These are phyloP conservation scores for Iris macrosiphon DNA, from an alignment of 106 monocot species.

Conservation along the genomic window DNA sequence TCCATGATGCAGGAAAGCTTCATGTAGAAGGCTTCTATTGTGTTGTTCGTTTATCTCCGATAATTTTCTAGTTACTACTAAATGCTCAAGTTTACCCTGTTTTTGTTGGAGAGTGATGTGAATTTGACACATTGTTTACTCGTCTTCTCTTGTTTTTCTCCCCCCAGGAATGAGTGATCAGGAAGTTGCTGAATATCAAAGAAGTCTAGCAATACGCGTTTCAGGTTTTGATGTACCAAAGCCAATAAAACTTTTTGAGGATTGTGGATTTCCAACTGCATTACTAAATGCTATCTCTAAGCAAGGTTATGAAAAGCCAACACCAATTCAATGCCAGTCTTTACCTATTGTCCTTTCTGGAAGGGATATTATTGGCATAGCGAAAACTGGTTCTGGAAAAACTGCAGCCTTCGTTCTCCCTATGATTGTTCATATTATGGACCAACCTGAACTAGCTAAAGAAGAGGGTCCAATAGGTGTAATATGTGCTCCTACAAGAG, in stretches of 20 bases:
- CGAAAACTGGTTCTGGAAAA: slow-evolving; percentile 99
- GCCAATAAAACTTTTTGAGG: slow-evolving; percentile 76
- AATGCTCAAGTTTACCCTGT: no score
- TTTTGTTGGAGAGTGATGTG: no score
- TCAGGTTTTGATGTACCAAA: slow-evolving; percentile 94
- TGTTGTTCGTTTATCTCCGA: background rate
- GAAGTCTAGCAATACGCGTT: slow-evolving; percentile 76
- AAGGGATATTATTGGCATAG: slow-evolving; percentile 97
- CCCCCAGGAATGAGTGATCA: slow-evolving; percentile 80
- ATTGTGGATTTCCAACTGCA: slow-evolving; percentile 67
- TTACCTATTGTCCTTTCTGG: slow-evolving; percentile 86
- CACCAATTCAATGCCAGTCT: slow-evolving; percentile 91
- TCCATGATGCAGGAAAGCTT: background rate
- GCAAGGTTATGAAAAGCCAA: slow-evolving; percentile 92
- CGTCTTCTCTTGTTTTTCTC: background rate
- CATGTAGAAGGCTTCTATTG: background rate
- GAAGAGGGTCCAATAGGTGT: slow-evolving; percentile 95
- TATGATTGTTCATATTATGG: slow-evolving; percentile 98
- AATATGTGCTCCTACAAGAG: slow-evolving; percentile 96
- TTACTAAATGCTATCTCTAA: slow-evolving; percentile 78
- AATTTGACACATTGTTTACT: no score
- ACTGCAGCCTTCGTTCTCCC: slow-evolving; percentile 96
- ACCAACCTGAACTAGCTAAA: slow-evolving; percentile 88
- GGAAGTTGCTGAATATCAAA: slow-evolving; percentile 80
- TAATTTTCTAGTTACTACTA: background rate